A percentile compares a stretch with the other conserved stretches of the same genome.
These are phyloP conservation scores for Picochlorum costavermella DNA, from an alignment of 139 green algal genomes.

Conservation along the genomic window DNA sequence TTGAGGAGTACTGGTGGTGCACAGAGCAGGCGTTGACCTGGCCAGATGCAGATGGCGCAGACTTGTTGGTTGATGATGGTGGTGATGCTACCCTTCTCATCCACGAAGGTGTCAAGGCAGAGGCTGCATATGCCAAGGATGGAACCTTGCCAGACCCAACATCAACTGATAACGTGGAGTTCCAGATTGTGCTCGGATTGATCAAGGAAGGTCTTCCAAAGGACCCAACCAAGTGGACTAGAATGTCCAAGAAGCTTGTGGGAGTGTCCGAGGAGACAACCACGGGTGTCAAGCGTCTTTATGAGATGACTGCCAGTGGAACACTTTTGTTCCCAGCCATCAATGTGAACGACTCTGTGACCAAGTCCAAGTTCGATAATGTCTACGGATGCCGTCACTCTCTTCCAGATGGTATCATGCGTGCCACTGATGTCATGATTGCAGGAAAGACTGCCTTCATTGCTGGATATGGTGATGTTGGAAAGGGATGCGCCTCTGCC, in stretches of 20 bases:
- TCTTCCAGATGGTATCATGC: conserved; percentile 98
- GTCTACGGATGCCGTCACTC: conserved; percentile 99
- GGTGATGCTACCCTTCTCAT: conserved; percentile 98
- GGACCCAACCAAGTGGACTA: conserved; percentile 48
- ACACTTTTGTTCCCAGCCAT: conserved; percentile 98
- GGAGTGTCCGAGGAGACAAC: conserved; percentile 99
- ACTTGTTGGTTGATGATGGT: conserved; percentile 98
- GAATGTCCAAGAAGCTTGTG: conserved; percentile 73
- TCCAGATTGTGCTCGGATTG: conserved; percentile 94
- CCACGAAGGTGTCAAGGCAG: conserved; percentile 96
- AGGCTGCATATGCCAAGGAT: conserved; percentile 84
- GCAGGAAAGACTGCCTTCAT: conserved; percentile 58
- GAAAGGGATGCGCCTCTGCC: conserved; percentile 93
- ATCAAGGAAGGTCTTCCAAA: conserved; percentile 66
- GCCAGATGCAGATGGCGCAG: conserved; percentile 66
- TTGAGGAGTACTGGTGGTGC: conserved; percentile 99
- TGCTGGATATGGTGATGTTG: conserved; percentile 97
- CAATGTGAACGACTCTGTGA: conserved; percentile 99
- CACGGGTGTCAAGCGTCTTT: conserved; percentile 98
- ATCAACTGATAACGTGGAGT: conserved; percentile 95
- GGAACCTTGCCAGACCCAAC: conserved; percentile 84
- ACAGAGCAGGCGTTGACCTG: conserved; percentile 90
- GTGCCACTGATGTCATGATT: conserved; percentile 98
- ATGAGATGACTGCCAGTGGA: conserved; percentile 86
- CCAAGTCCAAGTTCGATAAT: conserved; percentile 99